Evolutionary conservation across 768 basidiomycete species (phyloP), one percentile per base, ranked within the genome.

Genomic region (Kwoniella sp.): DNA sequence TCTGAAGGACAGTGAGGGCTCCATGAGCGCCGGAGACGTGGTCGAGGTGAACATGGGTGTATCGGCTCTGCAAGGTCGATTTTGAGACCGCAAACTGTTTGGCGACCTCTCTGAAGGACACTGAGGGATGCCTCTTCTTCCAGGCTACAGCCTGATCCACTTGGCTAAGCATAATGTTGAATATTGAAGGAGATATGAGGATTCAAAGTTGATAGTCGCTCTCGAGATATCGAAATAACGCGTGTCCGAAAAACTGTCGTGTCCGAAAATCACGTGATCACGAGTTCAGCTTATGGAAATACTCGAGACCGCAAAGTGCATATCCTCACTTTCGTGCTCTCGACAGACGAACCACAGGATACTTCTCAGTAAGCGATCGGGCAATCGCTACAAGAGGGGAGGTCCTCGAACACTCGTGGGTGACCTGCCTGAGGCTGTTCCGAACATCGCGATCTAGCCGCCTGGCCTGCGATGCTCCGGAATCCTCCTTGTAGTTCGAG

Each of bases 121-220:
- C 51, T n/a, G 28, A 23, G 51, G 60, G 60, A 61, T 61, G 60
- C 60, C 53, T 4, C 23, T 22, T 28, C 48, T 38, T 51, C 31
- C 54, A 62, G 31, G 37, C 54, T 41, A 62, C 22, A 8, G 61
- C 61, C 28, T 41, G 11, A 41, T 62, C 52, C 11, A 62, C 26
- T 13, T 15, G 26, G 41, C 41, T 45, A 45, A 17, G 17, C 38
- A 41, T 58, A 25, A 28, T 58, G 41, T 28, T 15, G 28, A 41
- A 28, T 13, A 45, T 25, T 38, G 37, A 38, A 23, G 25, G 25
- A 58, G 57, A 41, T 22, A 45, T 29, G 38, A 41, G 41, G 41
- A 45, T 11, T 45, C 41, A 45, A 45, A 45, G 41, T 45, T 17
- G 20, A 45, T 8, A 45, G 15, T 8, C 9, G 11, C 9, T 45